A percentile compares a stretch with the other conserved stretches of the same genome.
These are phyloP conservation scores for Yamadazyma phyllophila DNA, from an alignment of 805 yeast genomes.

Conservation along the genomic window DNA sequence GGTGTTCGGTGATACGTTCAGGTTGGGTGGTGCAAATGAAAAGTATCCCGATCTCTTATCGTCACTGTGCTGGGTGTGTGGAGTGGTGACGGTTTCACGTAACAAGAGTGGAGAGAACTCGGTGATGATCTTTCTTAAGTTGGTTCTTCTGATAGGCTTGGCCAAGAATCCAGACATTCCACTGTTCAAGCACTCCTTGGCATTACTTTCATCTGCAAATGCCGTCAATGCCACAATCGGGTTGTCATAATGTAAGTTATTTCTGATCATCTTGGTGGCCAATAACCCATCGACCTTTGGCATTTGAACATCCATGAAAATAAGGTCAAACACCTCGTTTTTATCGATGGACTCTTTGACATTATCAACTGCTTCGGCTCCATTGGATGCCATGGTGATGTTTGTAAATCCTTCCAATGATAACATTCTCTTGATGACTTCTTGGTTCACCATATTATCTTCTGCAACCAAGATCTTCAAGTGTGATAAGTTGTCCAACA, in stretches of 20 bases:
- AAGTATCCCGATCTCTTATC: constrained; percentile 25
- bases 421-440: constrained; percentile 87
- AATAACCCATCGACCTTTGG: constrained; percentile 87
- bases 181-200: constrained; percentile 76
- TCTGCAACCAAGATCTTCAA: constrained; percentile 80
- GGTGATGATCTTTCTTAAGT: constrained; percentile 55
- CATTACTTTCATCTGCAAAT: constrained; percentile 89
- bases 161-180: constrained; percentile 93
- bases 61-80: constrained; percentile 25
- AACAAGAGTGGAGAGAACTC: constrained; percentile 43
- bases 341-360: constrained; percentile 49
- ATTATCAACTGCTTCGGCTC: constrained; percentile 78
- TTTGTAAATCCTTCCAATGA: constrained; percentile 73
- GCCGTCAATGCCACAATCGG: constrained; percentile 96
- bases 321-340: constrained; percentile 56
- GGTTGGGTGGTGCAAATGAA: neutral
- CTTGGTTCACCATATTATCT: constrained; percentile 91
- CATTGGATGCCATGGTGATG: constrained; percentile 82
- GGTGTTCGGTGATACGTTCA: neutral
- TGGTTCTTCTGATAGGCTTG: constrained; percentile 78
- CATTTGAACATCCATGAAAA: constrained; percentile 98
- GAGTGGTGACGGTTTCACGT: constrained; percentile 33
- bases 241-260: constrained; percentile 53
- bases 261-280: constrained; percentile 74
- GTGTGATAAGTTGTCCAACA: constrained; percentile 21